Conservation (phyloP, 2,329 filamentous ascomycete species). For the Claviceps africana region DNA sequence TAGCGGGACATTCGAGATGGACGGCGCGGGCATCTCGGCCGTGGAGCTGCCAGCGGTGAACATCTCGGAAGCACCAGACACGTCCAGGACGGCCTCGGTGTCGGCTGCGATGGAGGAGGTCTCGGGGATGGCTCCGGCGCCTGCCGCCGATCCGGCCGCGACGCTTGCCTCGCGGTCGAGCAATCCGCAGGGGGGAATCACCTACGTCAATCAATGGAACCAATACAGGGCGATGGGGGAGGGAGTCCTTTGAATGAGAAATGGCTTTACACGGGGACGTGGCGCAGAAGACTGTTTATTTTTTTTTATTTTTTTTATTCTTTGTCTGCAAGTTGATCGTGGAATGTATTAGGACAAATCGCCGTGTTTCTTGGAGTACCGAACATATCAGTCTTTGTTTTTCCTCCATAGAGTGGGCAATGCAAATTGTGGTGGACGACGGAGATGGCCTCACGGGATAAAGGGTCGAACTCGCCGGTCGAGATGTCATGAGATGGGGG, state of each 20-base stretch:
- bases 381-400: too few relatives aligned
- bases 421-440: not conserved
- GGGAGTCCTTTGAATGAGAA: not conserved
- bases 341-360: not conserved
- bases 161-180: constrained; percentile 20
- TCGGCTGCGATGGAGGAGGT: not conserved
- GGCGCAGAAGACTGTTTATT: not conserved
- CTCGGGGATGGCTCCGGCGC: not conserved
- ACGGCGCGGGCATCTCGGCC: constrained; percentile 18
- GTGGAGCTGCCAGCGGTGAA: constrained; percentile 20
- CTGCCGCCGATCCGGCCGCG: constrained; percentile 17
- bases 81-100: not conserved
- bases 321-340: too few relatives aligned
- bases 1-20: constrained; percentile 24
- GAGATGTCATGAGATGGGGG: too few relatives aligned
- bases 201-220: constrained; percentile 25
- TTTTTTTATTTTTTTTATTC: not conserved
- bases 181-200: constrained; percentile 14
- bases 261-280: too few relatives aligned
- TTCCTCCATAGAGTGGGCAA: not conserved
- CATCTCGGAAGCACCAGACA: constrained; percentile 2
- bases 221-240: constrained; percentile 11
- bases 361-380: not conserved
- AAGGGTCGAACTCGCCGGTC: too few relatives aligned
- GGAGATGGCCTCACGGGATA: too few relatives aligned